Base-by-base conservation (phyloP, 2,329 filamentous ascomycete species). In the Fusarium robinianum region DNA sequence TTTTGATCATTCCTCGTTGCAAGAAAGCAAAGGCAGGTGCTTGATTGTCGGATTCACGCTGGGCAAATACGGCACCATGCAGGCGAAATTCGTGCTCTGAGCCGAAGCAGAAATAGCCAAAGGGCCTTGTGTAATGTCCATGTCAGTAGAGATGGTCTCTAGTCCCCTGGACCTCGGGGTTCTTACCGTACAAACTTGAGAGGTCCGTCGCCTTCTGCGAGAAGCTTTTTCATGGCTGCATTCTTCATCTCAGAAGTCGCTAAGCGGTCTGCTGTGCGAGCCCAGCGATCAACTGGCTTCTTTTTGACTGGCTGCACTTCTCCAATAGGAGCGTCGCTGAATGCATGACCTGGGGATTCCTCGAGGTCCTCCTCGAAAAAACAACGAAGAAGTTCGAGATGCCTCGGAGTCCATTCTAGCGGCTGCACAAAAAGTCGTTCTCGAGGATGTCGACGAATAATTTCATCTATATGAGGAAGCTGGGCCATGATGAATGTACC, bases 381-480 rank as follows among this genome's bases (percentile, higher is more conserved):
- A 16, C 35, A 48, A 2, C 40, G 25, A 3, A 62, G 39, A 1
- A 62, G 55, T 7, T 51, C 31, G 3, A 62, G 23, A 17, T 62
- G 59, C 5, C 46, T 29, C 0, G 35, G 14, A 2, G 51, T 50
- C 59, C 59, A 62, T 35, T 62, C 57, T 2, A 55, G 12, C 2
- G 59, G 59, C 14, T 55, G 57, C 3, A 62, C 59, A 7, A 52
- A 49, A 11, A 62, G 43, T 4, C 59, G 59, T 41, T 61, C 59
- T 23, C 57, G 37, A 8, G 59, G 59, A 15, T 62, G 34, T 15
- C 46, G 53, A n/a, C 53, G 53, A 18, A 61, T 44, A 22, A 62
- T 38, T 19, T 57, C 51, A 33, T 53, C n/a, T n/a, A n/a, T n/a
- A n/a, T n/a, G n/a, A n/a, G n/a, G n/a, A n/a, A n/a, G n/a, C n/a